These are phyloP conservation scores for Liriodendron chinense DNA, from an alignment of 164 flowering plant genomes.

Conservation along the genomic window DNA sequence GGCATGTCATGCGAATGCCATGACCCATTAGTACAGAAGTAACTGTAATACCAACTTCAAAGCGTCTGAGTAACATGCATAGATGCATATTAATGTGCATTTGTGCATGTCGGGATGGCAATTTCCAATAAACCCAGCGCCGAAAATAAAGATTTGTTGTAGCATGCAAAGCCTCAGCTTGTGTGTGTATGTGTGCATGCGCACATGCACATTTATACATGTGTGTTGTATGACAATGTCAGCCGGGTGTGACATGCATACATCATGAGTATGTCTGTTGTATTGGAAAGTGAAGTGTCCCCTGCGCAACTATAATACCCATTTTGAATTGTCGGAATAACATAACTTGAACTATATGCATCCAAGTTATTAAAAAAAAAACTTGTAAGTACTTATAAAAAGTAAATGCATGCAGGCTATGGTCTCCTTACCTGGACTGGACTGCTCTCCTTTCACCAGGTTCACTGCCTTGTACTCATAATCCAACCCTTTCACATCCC, in stretches of 20 bases:
- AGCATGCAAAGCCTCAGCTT: not conserved
- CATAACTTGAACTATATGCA: not conserved
- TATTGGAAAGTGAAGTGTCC: not conserved
- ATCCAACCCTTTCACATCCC: constrained; percentile 34
- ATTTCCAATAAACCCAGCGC: too few species aligned
- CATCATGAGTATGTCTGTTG: not conserved
- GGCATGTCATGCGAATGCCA: not conserved
- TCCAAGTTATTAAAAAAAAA: not conserved
- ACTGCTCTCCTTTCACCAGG: constrained; percentile 75
- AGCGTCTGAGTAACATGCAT: too few species aligned
- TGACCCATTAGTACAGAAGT: not conserved
- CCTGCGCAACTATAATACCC: not conserved
- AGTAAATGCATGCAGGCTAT: not conserved
- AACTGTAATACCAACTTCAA: too few species aligned
- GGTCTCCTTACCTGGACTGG: constrained; percentile 47
- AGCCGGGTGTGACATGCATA: not conserved
- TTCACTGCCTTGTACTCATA: constrained; percentile 77
- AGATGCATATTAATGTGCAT: too few species aligned
- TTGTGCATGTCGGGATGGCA: too few species aligned
- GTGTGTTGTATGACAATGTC: not conserved
- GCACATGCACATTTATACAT: not conserved
- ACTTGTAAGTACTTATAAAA: not conserved
- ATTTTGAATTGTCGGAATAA: not conserved
- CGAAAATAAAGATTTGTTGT: too few species aligned
- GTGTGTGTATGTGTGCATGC: not conserved